A percentile compares a stretch with the other conserved stretches of the same genome.
phyloP scores from a whole-genome alignment of 2,329 filamentous ascomycete species.

The Trichophyton mentagrophytes region DNA sequence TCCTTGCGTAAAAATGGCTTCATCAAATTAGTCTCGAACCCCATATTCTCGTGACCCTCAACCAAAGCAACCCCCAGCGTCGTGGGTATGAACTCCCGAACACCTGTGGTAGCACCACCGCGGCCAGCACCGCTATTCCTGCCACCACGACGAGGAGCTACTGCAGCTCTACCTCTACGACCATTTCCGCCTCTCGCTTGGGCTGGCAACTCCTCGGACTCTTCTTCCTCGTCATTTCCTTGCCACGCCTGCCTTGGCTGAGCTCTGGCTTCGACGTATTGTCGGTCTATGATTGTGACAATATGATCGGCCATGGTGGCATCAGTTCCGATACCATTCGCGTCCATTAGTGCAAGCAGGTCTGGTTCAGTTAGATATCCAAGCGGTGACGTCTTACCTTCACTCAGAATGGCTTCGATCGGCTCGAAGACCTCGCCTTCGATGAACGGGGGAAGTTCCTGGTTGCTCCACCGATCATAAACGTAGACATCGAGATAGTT shows the following conservation, averaged over 20 bases:
- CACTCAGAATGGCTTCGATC: slow-evolving; percentile 4
- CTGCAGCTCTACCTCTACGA: slow-evolving; percentile 5
- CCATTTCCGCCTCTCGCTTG: slow-evolving; percentile 6
- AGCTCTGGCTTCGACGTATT: slow-evolving; percentile 5
- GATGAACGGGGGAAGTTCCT: slow-evolving; percentile 4
- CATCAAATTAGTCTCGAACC: slow-evolving; percentile 5
- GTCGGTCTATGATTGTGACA: slow-evolving; percentile 5
- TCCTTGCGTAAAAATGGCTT: slow-evolving; percentile 5
- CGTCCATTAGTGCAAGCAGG: slow-evolving; percentile 5
- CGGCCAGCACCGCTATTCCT: slow-evolving; percentile 7
- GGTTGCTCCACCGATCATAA: slow-evolving; percentile 5
- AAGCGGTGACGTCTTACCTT: slow-evolving; percentile 1
- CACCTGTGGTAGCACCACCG: slow-evolving; percentile 1
- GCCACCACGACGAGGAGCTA: slow-evolving; percentile 6
- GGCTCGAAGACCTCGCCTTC: slow-evolving; percentile 6
- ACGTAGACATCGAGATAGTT: slow-evolving; percentile 5
- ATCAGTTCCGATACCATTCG: slow-evolving; percentile 6
- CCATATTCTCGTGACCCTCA: slow-evolving; percentile 5
- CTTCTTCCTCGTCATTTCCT: slow-evolving; percentile 8
- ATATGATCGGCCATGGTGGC: slow-evolving; percentile 6
- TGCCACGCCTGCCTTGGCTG: slow-evolving; percentile 7
- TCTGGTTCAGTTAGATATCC: slow-evolving; percentile 6
- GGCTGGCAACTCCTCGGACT: slow-evolving; percentile 7
- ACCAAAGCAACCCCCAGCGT: slow-evolving; percentile 4
- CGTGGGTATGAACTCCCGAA: slow-evolving; percentile 6